Conservation (phyloP, 2,329 filamentous ascomycete species). For the Colletotrichum phormii region DNA sequence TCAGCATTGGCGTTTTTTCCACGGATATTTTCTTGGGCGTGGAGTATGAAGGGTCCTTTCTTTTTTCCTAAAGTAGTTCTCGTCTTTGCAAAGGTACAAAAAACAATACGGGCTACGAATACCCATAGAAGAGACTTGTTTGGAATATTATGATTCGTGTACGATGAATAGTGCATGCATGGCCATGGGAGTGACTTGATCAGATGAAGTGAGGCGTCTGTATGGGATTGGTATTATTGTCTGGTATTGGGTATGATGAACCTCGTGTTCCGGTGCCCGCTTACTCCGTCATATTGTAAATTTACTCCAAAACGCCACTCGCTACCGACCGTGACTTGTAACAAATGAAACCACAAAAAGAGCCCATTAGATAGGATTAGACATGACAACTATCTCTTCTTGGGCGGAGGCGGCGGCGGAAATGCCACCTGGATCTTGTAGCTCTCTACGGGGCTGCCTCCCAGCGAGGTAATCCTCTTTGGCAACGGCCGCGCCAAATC, state of each 20-base stretch:
- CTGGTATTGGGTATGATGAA: not conserved
- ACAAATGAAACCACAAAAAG: not conserved
- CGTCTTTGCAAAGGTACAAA: not conserved
- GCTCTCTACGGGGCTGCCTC: slow-evolving; percentile 49
- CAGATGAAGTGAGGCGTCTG: not conserved
- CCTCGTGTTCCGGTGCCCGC: not conserved
- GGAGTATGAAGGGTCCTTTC: slow-evolving; percentile 34
- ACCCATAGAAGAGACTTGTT: slow-evolving; percentile 30
- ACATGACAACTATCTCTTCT: slow-evolving; percentile 20
- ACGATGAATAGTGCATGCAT: not conserved
- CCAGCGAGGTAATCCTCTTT: slow-evolving; percentile 30
- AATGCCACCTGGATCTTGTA: slow-evolving; percentile 53
- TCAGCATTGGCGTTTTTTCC: slow-evolving; percentile 33
- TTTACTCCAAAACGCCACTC: not conserved
- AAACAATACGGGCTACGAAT: slow-evolving; percentile 19
- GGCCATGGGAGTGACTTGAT: not conserved
- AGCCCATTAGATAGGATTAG: not conserved
- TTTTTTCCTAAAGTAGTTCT: slow-evolving; percentile 18
- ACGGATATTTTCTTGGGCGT: slow-evolving; percentile 26
- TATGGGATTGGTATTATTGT: not conserved
- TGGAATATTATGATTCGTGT: slow-evolving; percentile 12
- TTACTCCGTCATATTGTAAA: not conserved
- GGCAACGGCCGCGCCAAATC: slow-evolving; percentile 19
- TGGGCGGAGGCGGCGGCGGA: slow-evolving; percentile 50
- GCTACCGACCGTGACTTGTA: not conserved